Evolutionary conservation across 805 yeast species (phyloP), one percentile per base, ranked within the genome.

Genomic region (Kodamaea kakaduensis): DNA sequence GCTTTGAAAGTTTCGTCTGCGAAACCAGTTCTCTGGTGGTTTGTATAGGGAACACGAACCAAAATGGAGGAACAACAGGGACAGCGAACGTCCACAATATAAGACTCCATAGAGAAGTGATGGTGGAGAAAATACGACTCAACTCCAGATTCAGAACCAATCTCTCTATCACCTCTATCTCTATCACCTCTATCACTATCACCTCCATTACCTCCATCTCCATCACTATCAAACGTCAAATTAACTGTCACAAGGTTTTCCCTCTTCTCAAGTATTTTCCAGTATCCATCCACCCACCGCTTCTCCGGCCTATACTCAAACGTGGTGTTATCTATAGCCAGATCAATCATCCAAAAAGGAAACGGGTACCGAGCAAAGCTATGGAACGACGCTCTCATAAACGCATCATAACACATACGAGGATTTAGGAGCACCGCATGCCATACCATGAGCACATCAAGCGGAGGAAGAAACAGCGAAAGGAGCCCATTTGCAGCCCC

Each of bases 361-460:
- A 54, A 55, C 3, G 50, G 48, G 29, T 27, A 41, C 9, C 32
- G 31, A 15, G 45, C 37, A 31, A 52, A 48, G 17, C 34, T 30
- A 9, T 38, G 12, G 19, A 50, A 43, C 20, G 40, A 17, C 32
- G 43, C 47, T 17, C 51, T 38, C 6, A 29, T 35, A 20, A 45
- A 43, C 10, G 30, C 37, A 17, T 50, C 52, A 30, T 46, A 42
- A 24, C 36, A 43, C 3, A 46, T 18, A 21, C 34, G 29, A 3
- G 56, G 52, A 20, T 50, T 49, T 26, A 51, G 36, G 18, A 50
- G 27, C 25, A 51, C 48, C 1, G 51, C 41, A 29, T 53, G 50
- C 58, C 57, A 53, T 9, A 53, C 48, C 47, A 52, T 37, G 10
- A 50, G 19, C 2, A 53, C 45, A 32, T 53, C 58, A 21, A 53